Evolutionary conservation across 345 rosid species (phyloP), one percentile per base, ranked within the genome.

Genomic region (Lepidium africanum): DNA sequence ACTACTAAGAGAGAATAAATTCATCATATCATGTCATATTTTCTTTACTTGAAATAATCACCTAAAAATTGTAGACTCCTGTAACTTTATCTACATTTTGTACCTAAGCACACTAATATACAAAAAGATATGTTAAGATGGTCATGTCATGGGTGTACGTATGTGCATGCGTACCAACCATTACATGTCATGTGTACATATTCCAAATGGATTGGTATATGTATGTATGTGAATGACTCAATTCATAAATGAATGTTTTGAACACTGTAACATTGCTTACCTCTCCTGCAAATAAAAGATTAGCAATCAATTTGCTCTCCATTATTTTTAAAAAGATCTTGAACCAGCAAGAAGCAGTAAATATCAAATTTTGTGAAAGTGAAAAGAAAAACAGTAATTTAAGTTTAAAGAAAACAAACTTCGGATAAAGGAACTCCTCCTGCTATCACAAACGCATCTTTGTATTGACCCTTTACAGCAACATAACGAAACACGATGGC

Each of bases 21-120:
- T n/a, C n/a, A n/a, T n/a, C n/a, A n/a, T n/a, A n/a, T n/a, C n/a
- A n/a, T n/a, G n/a, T n/a, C n/a, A n/a, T n/a, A n/a, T n/a, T n/a
- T n/a, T n/a, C n/a, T n/a, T n/a, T n/a, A n/a, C n/a, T 1, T 25
- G 27, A 25, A 25, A 52, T n/a, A 8, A 16, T 63, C 53, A 84
- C 97, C 92, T 90, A 97, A 69, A 93, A 93, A 80, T 93, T 90
- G 72, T 88, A 93, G 56, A 96, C 98, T 39, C 97, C 96, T 1
- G 94, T 88, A 63, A 90, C 84, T 36, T 96, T 97, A 84, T 90
- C 97, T 9, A 93, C 80, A 38, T 93, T 82, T 55, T 88, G 82
- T 58, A 88, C 97, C 96, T 93, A 81, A 71, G 66, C 14, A 63
- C 21, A 12, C 49, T 50, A 15, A 53, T 19, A 32, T n/a, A 33